phyloP scores from a whole-genome alignment of 106 monocot species.

The Platanthera guangdongensis region DNA sequence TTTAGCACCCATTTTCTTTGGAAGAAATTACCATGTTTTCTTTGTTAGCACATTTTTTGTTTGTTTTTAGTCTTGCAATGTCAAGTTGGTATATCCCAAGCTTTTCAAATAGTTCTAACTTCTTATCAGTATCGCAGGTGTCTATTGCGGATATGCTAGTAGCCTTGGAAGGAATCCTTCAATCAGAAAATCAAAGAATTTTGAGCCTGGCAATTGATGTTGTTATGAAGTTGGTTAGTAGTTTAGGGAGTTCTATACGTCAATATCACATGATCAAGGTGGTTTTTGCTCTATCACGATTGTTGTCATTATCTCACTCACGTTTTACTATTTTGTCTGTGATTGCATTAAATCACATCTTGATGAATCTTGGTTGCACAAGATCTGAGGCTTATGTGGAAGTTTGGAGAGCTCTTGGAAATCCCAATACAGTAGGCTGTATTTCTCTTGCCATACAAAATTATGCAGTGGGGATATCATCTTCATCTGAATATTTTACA shows the following conservation, averaged over 20 bases:
- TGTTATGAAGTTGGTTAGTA: slow-evolving; percentile 32
- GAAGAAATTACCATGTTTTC: neutral
- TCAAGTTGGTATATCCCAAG: neutral
- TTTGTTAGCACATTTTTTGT: neutral
- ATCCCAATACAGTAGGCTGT: slow-evolving; percentile 25
- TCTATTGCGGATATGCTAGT: slow-evolving; percentile 60
- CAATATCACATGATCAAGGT: slow-evolving; percentile 48
- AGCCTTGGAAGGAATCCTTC: slow-evolving; percentile 66
- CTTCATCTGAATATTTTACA: slow-evolving; percentile 39
- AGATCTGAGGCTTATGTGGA: slow-evolving; percentile 24
- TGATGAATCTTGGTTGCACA: slow-evolving; percentile 26
- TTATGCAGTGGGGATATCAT: slow-evolving; percentile 20
- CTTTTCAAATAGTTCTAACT: neutral
- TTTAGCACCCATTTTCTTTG: neutral
- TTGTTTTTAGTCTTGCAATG: neutral
- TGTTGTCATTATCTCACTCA: slow-evolving; percentile 29
- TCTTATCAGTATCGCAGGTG: slow-evolving; percentile 32
- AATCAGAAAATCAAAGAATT: slow-evolving; percentile 44
- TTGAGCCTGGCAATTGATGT: slow-evolving; percentile 32
- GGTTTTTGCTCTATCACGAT: slow-evolving; percentile 32
- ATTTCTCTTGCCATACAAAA: slow-evolving; percentile 34
- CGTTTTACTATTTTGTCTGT: slow-evolving; percentile 31
- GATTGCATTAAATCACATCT: slow-evolving; percentile 39
- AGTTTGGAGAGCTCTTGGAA: slow-evolving; percentile 47
- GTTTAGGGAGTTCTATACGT: slow-evolving; percentile 36